phyloP scores from a whole-genome alignment of 768 basidiomycete species.

The Clitopilus passeckerianus region DNA sequence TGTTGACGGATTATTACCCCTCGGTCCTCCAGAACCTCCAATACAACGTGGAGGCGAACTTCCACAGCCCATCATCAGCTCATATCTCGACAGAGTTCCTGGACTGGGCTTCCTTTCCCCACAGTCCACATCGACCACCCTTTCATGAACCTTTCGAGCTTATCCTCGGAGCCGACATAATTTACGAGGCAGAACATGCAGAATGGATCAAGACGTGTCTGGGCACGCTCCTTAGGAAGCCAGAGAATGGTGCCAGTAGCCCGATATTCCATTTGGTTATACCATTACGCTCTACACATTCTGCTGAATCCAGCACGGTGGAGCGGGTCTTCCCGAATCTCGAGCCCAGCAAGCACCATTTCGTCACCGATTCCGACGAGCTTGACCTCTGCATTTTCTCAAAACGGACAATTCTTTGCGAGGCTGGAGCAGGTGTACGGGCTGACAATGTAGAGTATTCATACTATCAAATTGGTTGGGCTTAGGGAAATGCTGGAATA shows the following conservation, averaged over 20 bases:
- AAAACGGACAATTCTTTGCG: conserved; percentile 53
- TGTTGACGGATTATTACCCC: conserved; percentile 78
- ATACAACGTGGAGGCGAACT: conserved; percentile 56
- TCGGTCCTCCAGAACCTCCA: conserved; percentile 66
- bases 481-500: conserved; percentile 8
- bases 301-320: conserved; percentile 51
- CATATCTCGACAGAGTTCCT: conserved; percentile 30
- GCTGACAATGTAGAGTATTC: conserved; percentile 61
- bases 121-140: conserved; percentile 9
- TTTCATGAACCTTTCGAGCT: conserved; percentile 54
- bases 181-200: conserved; percentile 73
- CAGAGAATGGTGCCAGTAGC: conserved; percentile 7
- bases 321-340: conserved; percentile 45
- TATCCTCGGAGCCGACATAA: conserved; percentile 76
- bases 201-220: conserved; percentile 66
- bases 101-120: conserved; percentile 54
- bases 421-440: conserved; percentile 31
- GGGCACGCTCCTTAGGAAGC: conserved; percentile 36
- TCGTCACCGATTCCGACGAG: background rate
- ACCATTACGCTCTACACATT: conserved; percentile 66
- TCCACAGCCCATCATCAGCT: conserved; percentile 20
- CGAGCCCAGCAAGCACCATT: background rate
- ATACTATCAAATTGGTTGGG: conserved; percentile 74
- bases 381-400: conserved; percentile 41
- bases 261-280: conserved; percentile 67